Percentiles rank a stretch among this genome's conserved stretches.
phyloP scores from a whole-genome alignment of 2,329 filamentous ascomycete genomes.

The Ophiocordyceps camponoti-saundersi region DNA sequence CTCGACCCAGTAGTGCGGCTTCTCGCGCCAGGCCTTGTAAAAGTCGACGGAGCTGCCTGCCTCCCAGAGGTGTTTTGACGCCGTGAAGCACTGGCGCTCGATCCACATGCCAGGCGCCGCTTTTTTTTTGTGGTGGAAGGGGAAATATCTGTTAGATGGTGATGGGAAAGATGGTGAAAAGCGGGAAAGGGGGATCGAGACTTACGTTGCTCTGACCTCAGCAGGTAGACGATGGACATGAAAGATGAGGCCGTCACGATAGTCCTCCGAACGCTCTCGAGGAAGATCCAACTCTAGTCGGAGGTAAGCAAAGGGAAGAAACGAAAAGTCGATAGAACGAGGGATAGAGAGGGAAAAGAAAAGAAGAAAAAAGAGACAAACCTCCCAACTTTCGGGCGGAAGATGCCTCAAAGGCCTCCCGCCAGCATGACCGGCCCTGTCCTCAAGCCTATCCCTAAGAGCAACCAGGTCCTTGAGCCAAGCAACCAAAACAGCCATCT shows the following conservation, averaged over 20 bases:
- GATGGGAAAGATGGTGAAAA: not conserved
- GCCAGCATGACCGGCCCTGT: slow-evolving; percentile 3
- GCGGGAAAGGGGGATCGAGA: not conserved
- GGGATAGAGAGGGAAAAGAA: too few relatives aligned
- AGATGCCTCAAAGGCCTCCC: slow-evolving; percentile 10
- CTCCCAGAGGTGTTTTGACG: slow-evolving; percentile 25
- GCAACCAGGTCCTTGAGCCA: slow-evolving; percentile 20
- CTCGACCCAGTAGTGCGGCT: slow-evolving; percentile 18
- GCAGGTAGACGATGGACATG: slow-evolving; percentile 15
- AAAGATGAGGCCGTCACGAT: slow-evolving; percentile 15
- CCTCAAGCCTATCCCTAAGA: slow-evolving; percentile 17
- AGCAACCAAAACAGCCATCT: slow-evolving; percentile 15
- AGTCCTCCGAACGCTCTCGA: slow-evolving; percentile 23
- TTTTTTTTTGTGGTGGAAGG: not conserved
- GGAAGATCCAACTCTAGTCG: slow-evolving; percentile 21
- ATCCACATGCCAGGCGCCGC: slow-evolving; percentile 3
- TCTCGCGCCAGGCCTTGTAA: slow-evolving; percentile 25
- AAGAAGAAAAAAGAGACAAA: slow-evolving; percentile 4
- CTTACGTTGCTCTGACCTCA: slow-evolving; percentile 16
- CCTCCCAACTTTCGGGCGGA: slow-evolving; percentile 25
- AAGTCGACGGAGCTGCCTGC: slow-evolving; percentile 22
- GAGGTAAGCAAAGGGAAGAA: not conserved
- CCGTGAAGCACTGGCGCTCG: slow-evolving; percentile 12
- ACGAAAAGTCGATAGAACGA: too few relatives aligned
- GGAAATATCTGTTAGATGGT: not conserved